Evolutionary conservation across 148 eudicot genomes (phyloP).

Genomic region (Amaranthus cruentus): DNA sequence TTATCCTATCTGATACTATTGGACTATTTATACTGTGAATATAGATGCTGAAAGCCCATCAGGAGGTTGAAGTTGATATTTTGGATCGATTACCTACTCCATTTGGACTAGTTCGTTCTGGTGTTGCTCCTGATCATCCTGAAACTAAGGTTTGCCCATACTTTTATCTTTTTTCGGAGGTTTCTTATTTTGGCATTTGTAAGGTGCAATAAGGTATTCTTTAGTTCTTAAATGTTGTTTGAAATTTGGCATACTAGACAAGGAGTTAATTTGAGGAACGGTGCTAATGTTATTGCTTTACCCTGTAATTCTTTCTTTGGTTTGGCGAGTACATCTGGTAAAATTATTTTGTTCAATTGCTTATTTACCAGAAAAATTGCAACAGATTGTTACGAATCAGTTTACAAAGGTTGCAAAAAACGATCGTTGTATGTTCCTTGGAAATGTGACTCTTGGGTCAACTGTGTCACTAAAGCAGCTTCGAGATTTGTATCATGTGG

Average conservation of each 20-base stretch:
- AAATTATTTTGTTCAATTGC: constrained; percentile 29
- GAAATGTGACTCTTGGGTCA: constrained; percentile 85
- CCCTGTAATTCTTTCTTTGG: not conserved
- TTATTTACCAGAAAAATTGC: constrained; percentile 55
- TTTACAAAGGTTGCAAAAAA: constrained; percentile 77
- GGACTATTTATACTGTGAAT: constrained; percentile 10
- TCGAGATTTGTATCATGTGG: constrained; percentile 81
- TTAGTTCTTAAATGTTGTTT: not conserved
- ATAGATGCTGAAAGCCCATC: constrained; percentile 80
- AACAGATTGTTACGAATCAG: constrained; percentile 86
- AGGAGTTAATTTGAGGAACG: not conserved
- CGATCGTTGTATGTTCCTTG: constrained; percentile 68
- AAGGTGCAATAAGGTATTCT: too few relatives aligned
- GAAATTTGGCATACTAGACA: not conserved
- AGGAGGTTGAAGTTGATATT: constrained; percentile 72
- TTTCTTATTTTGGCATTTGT: not conserved
- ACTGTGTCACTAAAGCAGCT: constrained; percentile 78
- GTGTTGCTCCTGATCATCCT: constrained; percentile 98
- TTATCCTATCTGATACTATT: not conserved
- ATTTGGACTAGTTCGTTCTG: constrained; percentile 82
- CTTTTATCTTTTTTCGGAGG: not conserved
- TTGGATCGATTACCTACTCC: constrained; percentile 89
- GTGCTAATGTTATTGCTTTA: not conserved
- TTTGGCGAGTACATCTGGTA: constrained; percentile 5
- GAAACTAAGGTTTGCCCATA: constrained; percentile 64